Percentiles rank a stretch among this genome's conserved stretches.
These are phyloP conservation scores for Yamadazyma insecticola DNA, from an alignment of 805 yeast genomes.

Conservation along the genomic window DNA sequence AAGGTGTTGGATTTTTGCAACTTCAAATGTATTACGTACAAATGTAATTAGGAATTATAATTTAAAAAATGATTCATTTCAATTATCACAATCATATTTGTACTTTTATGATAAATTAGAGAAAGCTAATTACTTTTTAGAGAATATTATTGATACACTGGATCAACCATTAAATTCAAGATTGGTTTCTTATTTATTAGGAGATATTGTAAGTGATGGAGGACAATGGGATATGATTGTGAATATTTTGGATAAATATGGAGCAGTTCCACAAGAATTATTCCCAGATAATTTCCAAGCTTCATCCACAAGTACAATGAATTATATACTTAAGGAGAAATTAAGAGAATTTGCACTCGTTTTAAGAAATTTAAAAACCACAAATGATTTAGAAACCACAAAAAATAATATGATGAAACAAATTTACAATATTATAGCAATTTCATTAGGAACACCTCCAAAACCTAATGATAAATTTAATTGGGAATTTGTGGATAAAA, in stretches of 20 bases:
- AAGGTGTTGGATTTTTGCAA: constrained; percentile 87
- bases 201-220: constrained; percentile 73
- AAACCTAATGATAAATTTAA: constrained; percentile 59
- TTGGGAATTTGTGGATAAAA: constrained; percentile 77
- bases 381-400: constrained; percentile 34
- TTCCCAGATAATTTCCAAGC: constrained; percentile 67
- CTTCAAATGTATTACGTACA: constrained; percentile 67
- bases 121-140: constrained; percentile 75
- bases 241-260: constrained; percentile 74
- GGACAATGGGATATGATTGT: constrained; percentile 86
- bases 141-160: constrained; percentile 68
- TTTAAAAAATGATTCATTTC: constrained; percentile 50
- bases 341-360: constrained; percentile 75
- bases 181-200: constrained; percentile 58
- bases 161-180: constrained; percentile 66
- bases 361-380: constrained; percentile 47
- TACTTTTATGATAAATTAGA: constrained; percentile 86
- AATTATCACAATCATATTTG: constrained; percentile 72
- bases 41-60: constrained; percentile 58
- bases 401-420: constrained; percentile 49
- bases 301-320: constrained; percentile 51
- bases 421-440: constrained; percentile 59
- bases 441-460: constrained; percentile 78
- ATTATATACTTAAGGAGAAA: constrained; percentile 60
- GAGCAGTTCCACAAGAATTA: constrained; percentile 67